Conservation (phyloP, 768 basidiomycete genomes). For the Plicaturopsis crispa region DNA sequence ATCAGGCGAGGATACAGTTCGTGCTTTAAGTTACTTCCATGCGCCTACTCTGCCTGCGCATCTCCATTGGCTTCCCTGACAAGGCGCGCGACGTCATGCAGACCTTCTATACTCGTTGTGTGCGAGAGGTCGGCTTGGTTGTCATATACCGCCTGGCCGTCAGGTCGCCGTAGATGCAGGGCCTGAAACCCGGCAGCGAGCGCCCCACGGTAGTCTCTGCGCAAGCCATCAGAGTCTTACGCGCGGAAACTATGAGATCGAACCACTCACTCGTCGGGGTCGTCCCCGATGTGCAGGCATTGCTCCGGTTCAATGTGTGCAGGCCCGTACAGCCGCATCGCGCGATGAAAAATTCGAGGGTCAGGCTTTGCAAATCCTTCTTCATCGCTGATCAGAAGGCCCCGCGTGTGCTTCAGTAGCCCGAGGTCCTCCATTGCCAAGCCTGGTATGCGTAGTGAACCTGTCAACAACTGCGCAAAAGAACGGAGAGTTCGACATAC, state of each 20-base stretch:
- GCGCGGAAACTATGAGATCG: not conserved
- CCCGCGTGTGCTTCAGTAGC: constrained; percentile 38
- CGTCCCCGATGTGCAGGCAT: constrained; percentile 72
- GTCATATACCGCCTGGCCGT: constrained; percentile 39
- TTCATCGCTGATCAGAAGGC: constrained; percentile 64
- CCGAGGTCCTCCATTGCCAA: constrained; percentile 53
- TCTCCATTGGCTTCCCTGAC: constrained; percentile 32
- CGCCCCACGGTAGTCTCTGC: constrained; percentile 65
- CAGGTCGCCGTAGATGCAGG: constrained; percentile 46
- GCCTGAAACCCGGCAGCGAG: constrained; percentile 44
- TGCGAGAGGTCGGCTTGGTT: constrained; percentile 34
- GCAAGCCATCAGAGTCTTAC: constrained; percentile 1
- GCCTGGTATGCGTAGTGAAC: constrained; percentile 20
- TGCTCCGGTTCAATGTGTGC: constrained; percentile 21
- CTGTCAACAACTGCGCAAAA: constrained; percentile 1
- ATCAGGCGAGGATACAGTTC: constrained; percentile 16
- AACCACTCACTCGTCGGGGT: constrained; percentile 48
- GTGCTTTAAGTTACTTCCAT: constrained; percentile 5
- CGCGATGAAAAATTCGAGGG: constrained; percentile 45
- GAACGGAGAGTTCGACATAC: constrained; percentile 30
- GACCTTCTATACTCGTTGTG: constrained; percentile 27
- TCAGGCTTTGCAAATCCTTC: constrained; percentile 66
- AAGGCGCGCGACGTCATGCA: constrained; percentile 26
- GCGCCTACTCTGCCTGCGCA: constrained; percentile 22
- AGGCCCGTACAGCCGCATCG: constrained; percentile 26